Conservation (phyloP, 2,329 filamentous ascomycete genomes). For the Aspergillus alliaceus region DNA sequence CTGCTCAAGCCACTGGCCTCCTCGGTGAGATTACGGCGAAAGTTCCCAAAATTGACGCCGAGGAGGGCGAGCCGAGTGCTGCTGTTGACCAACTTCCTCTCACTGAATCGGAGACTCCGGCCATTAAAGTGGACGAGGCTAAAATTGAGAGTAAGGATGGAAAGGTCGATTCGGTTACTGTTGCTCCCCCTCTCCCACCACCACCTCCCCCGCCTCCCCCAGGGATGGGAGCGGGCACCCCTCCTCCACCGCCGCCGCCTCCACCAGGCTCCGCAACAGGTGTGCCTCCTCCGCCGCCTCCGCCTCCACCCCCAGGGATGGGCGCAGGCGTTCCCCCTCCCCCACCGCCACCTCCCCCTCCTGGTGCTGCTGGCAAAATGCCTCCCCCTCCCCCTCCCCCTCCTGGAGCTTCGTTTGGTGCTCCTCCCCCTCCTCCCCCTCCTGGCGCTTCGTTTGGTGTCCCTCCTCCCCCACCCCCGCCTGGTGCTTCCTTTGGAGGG, state of each 20-base stretch:
- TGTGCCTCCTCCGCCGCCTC: slow-evolving; percentile 46
- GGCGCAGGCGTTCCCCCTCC: slow-evolving; percentile 48
- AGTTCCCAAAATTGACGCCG: slow-evolving; percentile 69
- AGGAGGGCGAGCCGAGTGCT: slow-evolving; percentile 19
- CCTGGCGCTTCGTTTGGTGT: slow-evolving; percentile 43
- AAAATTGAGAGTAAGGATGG: slow-evolving; percentile 3
- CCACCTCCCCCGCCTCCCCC: slow-evolving; percentile 47
- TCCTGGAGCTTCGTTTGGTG: slow-evolving; percentile 42
- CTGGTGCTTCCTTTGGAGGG: slow-evolving; percentile 60
- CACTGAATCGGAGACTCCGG: slow-evolving; percentile 63
- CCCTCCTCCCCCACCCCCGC: slow-evolving; percentile 64
- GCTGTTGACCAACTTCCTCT: slow-evolving; percentile 62
- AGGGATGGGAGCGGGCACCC: slow-evolving; percentile 10
- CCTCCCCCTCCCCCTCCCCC: slow-evolving; percentile 47
- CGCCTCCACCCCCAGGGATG: slow-evolving; percentile 38
- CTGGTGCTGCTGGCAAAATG: slow-evolving; percentile 43
- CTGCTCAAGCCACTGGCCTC: slow-evolving; percentile 65
- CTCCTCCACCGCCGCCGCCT: slow-evolving; percentile 47
- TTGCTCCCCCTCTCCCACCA: slow-evolving; percentile 46
- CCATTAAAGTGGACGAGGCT: slow-evolving; percentile 41
- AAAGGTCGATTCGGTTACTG: slow-evolving; percentile 12
- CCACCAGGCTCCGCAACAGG: slow-evolving; percentile 44
- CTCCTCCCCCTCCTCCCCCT: slow-evolving; percentile 46
- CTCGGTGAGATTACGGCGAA: slow-evolving; percentile 72
- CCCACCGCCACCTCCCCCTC: slow-evolving; percentile 51